phyloP scores from a whole-genome alignment of 2,329 filamentous ascomycete species.

The Cryphonectria naterciae region DNA sequence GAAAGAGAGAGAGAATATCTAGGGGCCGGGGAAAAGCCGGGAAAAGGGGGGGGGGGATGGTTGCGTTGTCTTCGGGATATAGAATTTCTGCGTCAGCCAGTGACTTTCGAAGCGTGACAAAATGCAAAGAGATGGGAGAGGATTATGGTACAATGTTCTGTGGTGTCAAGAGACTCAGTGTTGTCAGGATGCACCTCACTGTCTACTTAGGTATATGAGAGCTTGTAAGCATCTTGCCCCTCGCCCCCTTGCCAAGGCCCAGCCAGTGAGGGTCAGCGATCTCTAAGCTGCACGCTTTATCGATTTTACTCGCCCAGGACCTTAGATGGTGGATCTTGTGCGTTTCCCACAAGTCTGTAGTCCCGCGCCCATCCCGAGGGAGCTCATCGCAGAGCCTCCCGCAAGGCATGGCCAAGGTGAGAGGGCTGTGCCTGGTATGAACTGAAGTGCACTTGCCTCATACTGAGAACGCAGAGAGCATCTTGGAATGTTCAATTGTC shows the following conservation, averaged over 20 bases:
- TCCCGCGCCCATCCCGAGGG: neutral
- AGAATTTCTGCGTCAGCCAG: too few relatives aligned
- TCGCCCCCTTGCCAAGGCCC: neutral
- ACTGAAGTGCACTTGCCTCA: neutral
- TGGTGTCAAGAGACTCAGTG: too few relatives aligned
- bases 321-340: neutral
- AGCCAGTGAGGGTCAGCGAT: neutral
- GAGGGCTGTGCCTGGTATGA: neutral
- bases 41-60: too few relatives aligned
- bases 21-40: too few relatives aligned
- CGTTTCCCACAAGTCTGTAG: neutral
- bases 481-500: neutral
- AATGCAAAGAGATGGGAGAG: too few relatives aligned
- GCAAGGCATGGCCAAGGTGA: neutral
- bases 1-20: too few relatives aligned
- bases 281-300: neutral
- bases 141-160: too few relatives aligned
- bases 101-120: too few relatives aligned
- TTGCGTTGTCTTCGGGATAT: too few relatives aligned
- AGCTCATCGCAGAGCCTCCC: neutral
- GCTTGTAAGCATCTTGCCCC: too few relatives aligned
- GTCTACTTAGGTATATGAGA: too few relatives aligned
- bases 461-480: neutral
- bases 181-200: too few relatives aligned
- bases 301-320: neutral